Evolutionary conservation across 106 monocot genomes (phyloP), one percentile per base, ranked within the genome.

Genomic region (Apostasia shenzhenica): DNA sequence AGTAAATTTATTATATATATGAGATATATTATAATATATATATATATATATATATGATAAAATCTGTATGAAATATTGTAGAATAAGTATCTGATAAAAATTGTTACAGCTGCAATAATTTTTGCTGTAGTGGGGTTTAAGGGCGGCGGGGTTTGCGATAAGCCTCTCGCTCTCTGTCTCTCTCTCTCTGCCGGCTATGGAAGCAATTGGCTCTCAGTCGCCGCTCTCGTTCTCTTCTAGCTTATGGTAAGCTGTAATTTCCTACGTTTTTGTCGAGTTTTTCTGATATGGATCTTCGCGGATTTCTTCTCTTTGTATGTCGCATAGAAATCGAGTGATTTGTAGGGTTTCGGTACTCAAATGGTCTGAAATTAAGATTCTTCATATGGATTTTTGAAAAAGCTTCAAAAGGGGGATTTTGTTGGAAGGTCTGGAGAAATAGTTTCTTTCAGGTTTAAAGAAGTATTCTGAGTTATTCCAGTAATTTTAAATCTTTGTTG

Each of bases 211-310:
- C 41, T 77, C 83, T 56, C 80, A 78, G 41, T 85, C 82, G 40
- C 66, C 73, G 14, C 75, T 85, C 40, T 85, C 85, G 44, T 82
- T 89, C 75, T 75, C 85, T 14, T 85, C 89, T 46, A 85, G 68
- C 70, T 58, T 85, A 12, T 79, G 85, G 89, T 89, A 73, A 44
- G 59, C 40, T 8, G 26, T 26, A 26, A 26, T 40, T 41, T 9
- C 6, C 50, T 14, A 5, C 46, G 1, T 45, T 46, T 14, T 26
- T 26, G 14, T 37, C 8, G 48, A 3, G 47, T 65, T 13, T 7
- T 26, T 2, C 62, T 45, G 7, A 10, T 2, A 9, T 49, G 48
- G 48, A 48, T 48, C 46, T 47, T 65, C 26, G 47, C 49, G n/a
- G 38, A 1, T 45, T n/a, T 45, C 0, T 45, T 45, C 38, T 62